A percentile compares a stretch with the other conserved stretches of the same genome.
Evolutionary conservation across 352 stramenopile species (phyloP).

Genomic region (Phytophthora melonis): DNA sequence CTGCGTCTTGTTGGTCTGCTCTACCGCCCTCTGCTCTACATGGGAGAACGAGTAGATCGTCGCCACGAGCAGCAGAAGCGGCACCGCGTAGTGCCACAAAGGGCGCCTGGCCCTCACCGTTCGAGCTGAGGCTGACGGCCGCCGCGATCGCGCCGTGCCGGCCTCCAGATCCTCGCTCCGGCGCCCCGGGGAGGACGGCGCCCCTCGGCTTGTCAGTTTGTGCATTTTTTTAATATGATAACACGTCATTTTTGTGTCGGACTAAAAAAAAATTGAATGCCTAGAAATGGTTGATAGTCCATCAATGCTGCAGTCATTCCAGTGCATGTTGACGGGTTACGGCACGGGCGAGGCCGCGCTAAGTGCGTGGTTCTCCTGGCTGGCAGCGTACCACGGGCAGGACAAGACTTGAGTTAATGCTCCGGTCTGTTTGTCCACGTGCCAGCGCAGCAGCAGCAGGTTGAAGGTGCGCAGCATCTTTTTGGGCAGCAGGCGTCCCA

Average conservation of each 20-base stretch:
- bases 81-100: slow-evolving; percentile 26
- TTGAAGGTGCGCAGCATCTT: slow-evolving; percentile 47
- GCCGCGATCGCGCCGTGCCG: not conserved
- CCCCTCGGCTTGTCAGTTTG: slow-evolving; percentile 25
- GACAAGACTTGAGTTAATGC: slow-evolving; percentile 25
- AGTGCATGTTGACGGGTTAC: slow-evolving; percentile 1
- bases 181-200: not conserved
- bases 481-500: slow-evolving; percentile 24
- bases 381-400: slow-evolving; percentile 34
- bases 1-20: slow-evolving; percentile 3
- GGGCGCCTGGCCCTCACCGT: not conserved
- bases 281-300: no score
- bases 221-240: slow-evolving; percentile 2
- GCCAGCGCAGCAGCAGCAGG: slow-evolving; percentile 41
- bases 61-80: slow-evolving; percentile 16
- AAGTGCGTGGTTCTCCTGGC: slow-evolving; percentile 27
- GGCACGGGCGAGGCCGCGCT: slow-evolving; percentile 19
- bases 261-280: not conserved
- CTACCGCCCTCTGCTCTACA: not conserved
- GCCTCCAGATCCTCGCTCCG: slow-evolving; percentile 16
- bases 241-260: not conserved
- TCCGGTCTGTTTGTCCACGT: slow-evolving; percentile 28
- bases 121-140: not conserved
- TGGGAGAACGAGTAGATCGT: slow-evolving; percentile 16
- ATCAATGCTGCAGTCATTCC: not conserved